Base-by-base conservation (phyloP, 139 green algal species). In the Picochlorum sp. region DNA sequence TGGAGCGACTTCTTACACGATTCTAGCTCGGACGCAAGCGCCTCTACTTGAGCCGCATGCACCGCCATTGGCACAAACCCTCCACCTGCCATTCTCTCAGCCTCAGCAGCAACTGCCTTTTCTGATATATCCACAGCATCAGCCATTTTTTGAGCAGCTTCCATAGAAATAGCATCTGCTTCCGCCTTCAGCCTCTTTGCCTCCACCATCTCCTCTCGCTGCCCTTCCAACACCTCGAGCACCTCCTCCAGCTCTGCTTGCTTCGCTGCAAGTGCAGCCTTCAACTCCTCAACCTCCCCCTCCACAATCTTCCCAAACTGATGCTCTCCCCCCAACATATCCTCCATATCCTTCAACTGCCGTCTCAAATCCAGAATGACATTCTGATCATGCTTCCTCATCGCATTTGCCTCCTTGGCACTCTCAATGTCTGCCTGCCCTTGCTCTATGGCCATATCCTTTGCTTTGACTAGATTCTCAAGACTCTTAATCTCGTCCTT, bases 371-470 rank as follows among this genome's bases (percentile, higher is more conserved):
- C 71, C 64, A 64, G 26, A 11, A 77, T 70, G n/a, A 49, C 63
- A 63, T 77, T 77, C 18, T 75, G 50, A 52, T 65, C 58, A 16
- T 57, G 34, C 14, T 41, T 37, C n/a, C n/a, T 28, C 13, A 16
- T n/a, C 6, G 51, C 23, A 59, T 59, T 59, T 4, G 51, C 51
- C n/a, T 61, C 20, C 15, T 51, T 34, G 0, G 76, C 60, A 3
- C 62, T 60, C 21, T 57, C 68, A 24, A 71, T 38, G 26, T 69
- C 18, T 9, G 24, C 56, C 15, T 30, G 18, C 26, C 65, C 44
- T 3, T 28, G 38, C 44, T 67, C 59, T 16, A 77, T 24, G 58
- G 76, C 65, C 52, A 63, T 64, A 55, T 83, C 76, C 49, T 74
- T 79, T 8, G 61, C 65, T 8, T 54, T 56, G 6, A 76, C 59